A percentile compares a stretch with the other conserved stretches of the same genome.
These are phyloP conservation scores for Chrysosphaeria jannelii DNA, from an alignment of 2,329 filamentous ascomycete species.

Conservation along the genomic window DNA sequence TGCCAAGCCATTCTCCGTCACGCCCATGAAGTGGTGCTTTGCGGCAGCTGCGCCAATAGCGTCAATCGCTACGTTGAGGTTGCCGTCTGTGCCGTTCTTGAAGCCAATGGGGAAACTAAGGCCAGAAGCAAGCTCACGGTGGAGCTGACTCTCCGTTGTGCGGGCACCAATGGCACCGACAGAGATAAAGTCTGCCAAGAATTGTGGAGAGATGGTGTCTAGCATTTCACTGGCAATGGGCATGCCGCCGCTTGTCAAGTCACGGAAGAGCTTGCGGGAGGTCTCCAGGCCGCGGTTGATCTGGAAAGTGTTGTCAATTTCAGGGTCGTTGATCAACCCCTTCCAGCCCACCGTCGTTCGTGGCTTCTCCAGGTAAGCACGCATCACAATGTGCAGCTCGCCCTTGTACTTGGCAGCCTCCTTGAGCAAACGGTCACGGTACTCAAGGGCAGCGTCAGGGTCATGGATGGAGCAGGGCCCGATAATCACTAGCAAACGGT, in stretches of 20 bases:
- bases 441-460: slow-evolving; percentile 62
- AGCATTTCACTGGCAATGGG: slow-evolving; percentile 96
- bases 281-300: slow-evolving; percentile 96
- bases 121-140: slow-evolving; percentile 82
- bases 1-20: slow-evolving; percentile 88
- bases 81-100: slow-evolving; percentile 97
- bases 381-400: slow-evolving; percentile 85
- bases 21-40: slow-evolving; percentile 94
- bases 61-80: slow-evolving; percentile 71
- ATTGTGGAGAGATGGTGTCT: slow-evolving; percentile 94
- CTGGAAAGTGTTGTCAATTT: slow-evolving; percentile 89
- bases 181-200: slow-evolving; percentile 82
- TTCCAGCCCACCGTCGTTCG: slow-evolving; percentile 98
- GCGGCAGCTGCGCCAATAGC: slow-evolving; percentile 66
- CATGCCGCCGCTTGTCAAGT: slow-evolving; percentile 64
- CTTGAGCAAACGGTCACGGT: slow-evolving; percentile 48
- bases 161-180: slow-evolving; percentile 86
- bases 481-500: slow-evolving; percentile 78
- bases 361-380: slow-evolving; percentile 95
- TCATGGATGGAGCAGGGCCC: slow-evolving; percentile 97
- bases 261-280: slow-evolving; percentile 76
- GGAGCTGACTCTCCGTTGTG: slow-evolving; percentile 87
- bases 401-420: slow-evolving; percentile 51
- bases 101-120: slow-evolving; percentile 94
- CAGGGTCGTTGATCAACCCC: slow-evolving; percentile 93